Conservation (phyloP, 2,329 filamentous ascomycete species). For the Aspergillus sp. region DNA sequence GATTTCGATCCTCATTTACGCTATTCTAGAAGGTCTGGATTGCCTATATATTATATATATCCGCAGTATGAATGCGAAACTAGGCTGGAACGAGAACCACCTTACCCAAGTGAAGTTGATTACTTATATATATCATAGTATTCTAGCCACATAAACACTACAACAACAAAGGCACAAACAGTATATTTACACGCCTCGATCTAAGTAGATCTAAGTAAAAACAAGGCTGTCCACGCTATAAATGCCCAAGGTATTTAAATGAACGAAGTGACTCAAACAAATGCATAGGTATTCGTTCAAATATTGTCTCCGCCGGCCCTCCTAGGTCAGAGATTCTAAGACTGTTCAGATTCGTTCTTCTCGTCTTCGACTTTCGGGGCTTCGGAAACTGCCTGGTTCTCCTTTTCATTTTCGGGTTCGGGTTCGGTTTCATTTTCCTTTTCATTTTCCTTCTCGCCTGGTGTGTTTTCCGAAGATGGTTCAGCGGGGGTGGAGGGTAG, state of each 20-base stretch:
- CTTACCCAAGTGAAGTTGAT: neutral
- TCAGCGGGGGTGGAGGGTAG: slow-evolving; percentile 3
- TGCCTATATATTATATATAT: too few species aligned
- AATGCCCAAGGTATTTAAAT: slow-evolving; percentile 13
- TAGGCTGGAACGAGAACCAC: neutral
- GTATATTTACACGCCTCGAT: slow-evolving; percentile 5
- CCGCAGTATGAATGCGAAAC: too few species aligned
- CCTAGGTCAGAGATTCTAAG: neutral
- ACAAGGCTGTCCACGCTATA: slow-evolving; percentile 15
- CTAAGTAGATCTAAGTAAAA: neutral
- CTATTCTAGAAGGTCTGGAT: too few species aligned
- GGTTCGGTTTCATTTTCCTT: slow-evolving; percentile 9
- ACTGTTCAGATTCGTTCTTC: neutral
- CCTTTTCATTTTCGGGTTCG: slow-evolving; percentile 13
- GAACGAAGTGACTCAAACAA: neutral
- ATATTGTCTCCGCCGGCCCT: too few species aligned
- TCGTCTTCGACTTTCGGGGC: neutral
- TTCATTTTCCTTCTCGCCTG: neutral
- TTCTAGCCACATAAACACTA: neutral
- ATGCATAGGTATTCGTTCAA: neutral
- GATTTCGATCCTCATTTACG: neutral
- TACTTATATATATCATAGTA: neutral
- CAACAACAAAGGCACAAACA: neutral
- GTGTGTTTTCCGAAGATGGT: neutral
- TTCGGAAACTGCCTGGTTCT: neutral